Conservation (phyloP, 345 rosid genomes). For the Arabidopsis arenosa region DNA sequence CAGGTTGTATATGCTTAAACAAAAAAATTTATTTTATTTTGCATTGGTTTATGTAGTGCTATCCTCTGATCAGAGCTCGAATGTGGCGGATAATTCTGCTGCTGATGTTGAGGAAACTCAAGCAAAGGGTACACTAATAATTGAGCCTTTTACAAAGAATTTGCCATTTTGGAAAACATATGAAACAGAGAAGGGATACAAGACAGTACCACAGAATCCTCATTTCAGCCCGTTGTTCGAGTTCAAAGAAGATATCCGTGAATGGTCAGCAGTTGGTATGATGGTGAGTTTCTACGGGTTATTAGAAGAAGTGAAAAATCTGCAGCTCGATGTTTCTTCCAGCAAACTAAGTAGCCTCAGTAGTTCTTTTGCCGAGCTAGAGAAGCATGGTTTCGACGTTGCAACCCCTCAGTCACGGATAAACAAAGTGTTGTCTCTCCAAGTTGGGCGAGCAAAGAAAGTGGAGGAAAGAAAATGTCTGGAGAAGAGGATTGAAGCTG, state of each 20-base stretch:
- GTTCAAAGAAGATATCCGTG: constrained; percentile 61
- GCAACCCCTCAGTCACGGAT: constrained; percentile 47
- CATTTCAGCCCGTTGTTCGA: constrained; percentile 63
- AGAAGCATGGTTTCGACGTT: constrained; percentile 71
- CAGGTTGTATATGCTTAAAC: background rate
- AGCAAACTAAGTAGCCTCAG: constrained; percentile 45
- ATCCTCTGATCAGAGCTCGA: background rate
- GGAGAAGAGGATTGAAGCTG: constrained; percentile 46
- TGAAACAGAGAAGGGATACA: constrained; percentile 38
- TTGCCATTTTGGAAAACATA: constrained; percentile 56
- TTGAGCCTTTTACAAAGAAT: constrained; percentile 56
- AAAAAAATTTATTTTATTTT: background rate
- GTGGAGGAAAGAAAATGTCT: constrained; percentile 39
- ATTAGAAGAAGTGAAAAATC: constrained; percentile 54
- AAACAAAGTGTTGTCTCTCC: constrained; percentile 52
- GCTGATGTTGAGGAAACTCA: constrained; percentile 11
- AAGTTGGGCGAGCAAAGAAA: constrained; percentile 44
- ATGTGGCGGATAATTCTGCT: background rate
- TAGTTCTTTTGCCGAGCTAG: constrained; percentile 58
- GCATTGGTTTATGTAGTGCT: background rate
- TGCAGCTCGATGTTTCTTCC: constrained; percentile 45
- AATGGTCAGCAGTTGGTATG: constrained; percentile 70
- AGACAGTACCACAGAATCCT: constrained; percentile 59
- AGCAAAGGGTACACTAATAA: background rate
- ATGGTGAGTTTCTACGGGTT: constrained; percentile 64